Evolutionary conservation across 106 monocot genomes (phyloP).

Genomic region (Dactylorhiza incarnata): DNA sequence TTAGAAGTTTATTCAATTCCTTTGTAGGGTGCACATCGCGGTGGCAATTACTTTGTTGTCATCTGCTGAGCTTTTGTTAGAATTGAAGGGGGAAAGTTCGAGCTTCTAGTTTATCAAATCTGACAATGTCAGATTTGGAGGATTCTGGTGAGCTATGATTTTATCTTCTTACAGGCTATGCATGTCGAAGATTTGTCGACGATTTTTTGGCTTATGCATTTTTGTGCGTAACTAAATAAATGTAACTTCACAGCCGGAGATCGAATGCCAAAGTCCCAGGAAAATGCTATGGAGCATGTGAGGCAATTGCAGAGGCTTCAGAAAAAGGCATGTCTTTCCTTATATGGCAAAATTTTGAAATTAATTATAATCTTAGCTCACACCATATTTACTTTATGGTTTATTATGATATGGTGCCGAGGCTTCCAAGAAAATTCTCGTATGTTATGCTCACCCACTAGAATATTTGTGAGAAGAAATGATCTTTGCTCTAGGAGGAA

Average conservation of each 20-base stretch:
- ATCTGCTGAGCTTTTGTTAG: neutral
- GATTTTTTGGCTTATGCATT: neutral
- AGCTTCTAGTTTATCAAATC: neutral
- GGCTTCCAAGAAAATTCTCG: neutral
- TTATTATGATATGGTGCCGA: neutral
- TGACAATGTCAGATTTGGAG: constrained; percentile 18
- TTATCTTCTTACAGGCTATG: neutral
- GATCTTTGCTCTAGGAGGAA: neutral
- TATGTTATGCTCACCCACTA: neutral
- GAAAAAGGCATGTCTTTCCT: constrained; percentile 40
- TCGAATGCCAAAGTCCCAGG: constrained; percentile 10
- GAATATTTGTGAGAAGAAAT: neutral
- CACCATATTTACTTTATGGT: neutral
- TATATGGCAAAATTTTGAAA: neutral
- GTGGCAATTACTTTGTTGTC: neutral
- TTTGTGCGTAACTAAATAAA: constrained; percentile 8
- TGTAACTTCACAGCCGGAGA: constrained; percentile 10
- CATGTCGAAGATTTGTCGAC: neutral
- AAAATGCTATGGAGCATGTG: constrained; percentile 44
- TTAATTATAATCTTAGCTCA: neutral
- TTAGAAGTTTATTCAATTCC: neutral
- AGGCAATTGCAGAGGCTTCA: constrained; percentile 59
- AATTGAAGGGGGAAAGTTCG: neutral
- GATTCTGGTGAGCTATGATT: constrained; percentile 22
- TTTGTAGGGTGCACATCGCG: neutral